Evolutionary conservation across 257 asterid species (phyloP).

Genomic region (Nicotiana undulata): DNA sequence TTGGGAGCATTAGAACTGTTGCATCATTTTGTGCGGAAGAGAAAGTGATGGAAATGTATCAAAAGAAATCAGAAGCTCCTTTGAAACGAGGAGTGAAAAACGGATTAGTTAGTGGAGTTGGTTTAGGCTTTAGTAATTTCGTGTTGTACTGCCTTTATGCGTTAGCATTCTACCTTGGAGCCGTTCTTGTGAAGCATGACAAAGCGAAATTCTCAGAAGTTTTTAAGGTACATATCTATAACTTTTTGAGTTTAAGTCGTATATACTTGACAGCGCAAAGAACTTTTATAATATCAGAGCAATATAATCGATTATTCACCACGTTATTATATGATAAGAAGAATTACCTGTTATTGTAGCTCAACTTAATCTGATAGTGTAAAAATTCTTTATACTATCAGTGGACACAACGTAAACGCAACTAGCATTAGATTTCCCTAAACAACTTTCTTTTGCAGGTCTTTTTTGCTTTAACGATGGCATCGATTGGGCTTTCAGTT

Average conservation of each 20-base stretch:
- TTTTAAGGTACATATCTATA: constrained; percentile 30
- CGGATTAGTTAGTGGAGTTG: constrained; percentile 51
- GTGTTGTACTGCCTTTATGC: constrained; percentile 44
- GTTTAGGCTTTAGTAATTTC: constrained; percentile 48
- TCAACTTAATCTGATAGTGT: too few species aligned
- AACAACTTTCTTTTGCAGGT: constrained; percentile 27
- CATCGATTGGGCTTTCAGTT: constrained; percentile 49
- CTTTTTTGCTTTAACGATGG: constrained; percentile 44
- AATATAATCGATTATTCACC: not conserved
- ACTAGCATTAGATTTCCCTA: not conserved
- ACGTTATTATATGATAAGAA: not conserved
- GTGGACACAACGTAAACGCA: not conserved
- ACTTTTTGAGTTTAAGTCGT: not conserved
- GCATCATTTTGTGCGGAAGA: constrained; percentile 71
- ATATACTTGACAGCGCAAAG: not conserved
- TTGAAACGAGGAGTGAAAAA: constrained; percentile 29
- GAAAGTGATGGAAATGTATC: constrained; percentile 42
- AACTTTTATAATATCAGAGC: not conserved
- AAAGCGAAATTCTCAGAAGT: constrained; percentile 43
- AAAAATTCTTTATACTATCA: too few species aligned
- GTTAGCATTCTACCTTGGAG: constrained; percentile 56
- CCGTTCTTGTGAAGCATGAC: constrained; percentile 47
- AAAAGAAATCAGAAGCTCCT: constrained; percentile 40
- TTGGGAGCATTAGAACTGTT: constrained; percentile 57
- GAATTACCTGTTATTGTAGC: too few species aligned